Conservation (phyloP, 768 basidiomycete genomes). For the Hygrophorus pudorinus region DNA sequence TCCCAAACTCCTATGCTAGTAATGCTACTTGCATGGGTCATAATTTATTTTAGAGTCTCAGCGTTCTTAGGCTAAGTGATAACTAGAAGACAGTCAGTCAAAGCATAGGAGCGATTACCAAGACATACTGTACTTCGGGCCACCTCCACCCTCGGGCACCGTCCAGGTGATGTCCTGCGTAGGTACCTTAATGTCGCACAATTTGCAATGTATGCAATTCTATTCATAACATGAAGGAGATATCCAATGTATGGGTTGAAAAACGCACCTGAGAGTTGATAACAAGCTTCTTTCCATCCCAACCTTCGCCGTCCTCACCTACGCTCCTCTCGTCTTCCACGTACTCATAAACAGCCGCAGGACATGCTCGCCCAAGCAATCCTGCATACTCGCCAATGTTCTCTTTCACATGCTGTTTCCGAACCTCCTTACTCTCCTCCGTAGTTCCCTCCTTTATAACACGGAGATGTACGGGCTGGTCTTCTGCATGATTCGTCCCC, state of each 20-base stretch:
- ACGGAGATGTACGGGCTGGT: slow-evolving; percentile 84
- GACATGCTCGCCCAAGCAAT: slow-evolving; percentile 81
- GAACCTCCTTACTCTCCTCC: slow-evolving; percentile 32
- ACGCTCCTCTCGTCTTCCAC: slow-evolving; percentile 33
- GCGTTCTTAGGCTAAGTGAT: too few relatives aligned
- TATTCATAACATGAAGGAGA: slow-evolving; percentile 23
- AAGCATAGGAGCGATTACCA: slow-evolving; percentile 22
- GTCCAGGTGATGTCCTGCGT: slow-evolving; percentile 97
- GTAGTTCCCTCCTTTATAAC: slow-evolving; percentile 31
- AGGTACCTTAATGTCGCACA: slow-evolving; percentile 94
- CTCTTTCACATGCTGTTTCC: slow-evolving; percentile 56
- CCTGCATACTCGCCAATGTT: slow-evolving; percentile 82
- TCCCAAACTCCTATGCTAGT: too few relatives aligned
- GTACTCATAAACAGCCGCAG: slow-evolving; percentile 96
- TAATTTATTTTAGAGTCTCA: too few relatives aligned
- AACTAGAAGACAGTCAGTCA: too few relatives aligned
- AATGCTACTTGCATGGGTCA: too few relatives aligned
- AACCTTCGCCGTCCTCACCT: slow-evolving; percentile 35
- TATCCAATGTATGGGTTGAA: slow-evolving; percentile 4
- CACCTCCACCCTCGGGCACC: slow-evolving; percentile 93
- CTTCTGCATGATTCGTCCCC: slow-evolving; percentile 94
- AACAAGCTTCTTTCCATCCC: slow-evolving; percentile 79
- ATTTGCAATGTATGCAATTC: slow-evolving; percentile 91
- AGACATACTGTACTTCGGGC: slow-evolving; percentile 88
- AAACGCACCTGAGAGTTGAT: slow-evolving; percentile 88